These are phyloP conservation scores for Stylonectria norvegica DNA, from an alignment of 2,329 filamentous ascomycete species.

Conservation along the genomic window DNA sequence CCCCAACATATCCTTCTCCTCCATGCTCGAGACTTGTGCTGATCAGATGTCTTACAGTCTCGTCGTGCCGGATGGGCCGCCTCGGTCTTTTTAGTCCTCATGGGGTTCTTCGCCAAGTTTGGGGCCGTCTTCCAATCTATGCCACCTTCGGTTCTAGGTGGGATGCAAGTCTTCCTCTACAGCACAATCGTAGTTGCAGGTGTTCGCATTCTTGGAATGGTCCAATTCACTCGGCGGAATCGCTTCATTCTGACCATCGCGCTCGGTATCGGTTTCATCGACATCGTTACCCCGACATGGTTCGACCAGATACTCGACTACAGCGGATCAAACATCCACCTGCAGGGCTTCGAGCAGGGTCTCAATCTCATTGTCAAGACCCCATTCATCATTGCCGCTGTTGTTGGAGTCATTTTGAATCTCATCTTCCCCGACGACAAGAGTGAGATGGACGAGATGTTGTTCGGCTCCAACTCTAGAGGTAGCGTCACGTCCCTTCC, in stretches of 20 bases:
- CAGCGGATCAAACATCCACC: constrained; percentile 3
- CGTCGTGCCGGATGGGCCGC: constrained; percentile 10
- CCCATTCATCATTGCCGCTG: constrained; percentile 7
- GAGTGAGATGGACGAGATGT: constrained; percentile 1
- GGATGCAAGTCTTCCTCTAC: constrained; percentile 11
- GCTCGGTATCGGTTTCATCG: constrained; percentile 9
- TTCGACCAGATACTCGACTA: constrained; percentile 6
- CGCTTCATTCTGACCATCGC: constrained; percentile 9
- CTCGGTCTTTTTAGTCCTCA: constrained; percentile 5
- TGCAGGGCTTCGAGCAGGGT: constrained; percentile 6
- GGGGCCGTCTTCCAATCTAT: constrained; percentile 8
- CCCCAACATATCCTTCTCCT: not conserved
- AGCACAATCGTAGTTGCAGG: constrained; percentile 9
- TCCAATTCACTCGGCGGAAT: constrained; percentile 6
- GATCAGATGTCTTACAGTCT: constrained; percentile 1
- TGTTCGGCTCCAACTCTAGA: not conserved
- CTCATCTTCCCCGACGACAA: constrained; percentile 6
- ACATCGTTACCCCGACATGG: constrained; percentile 8
- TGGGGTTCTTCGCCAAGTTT: constrained; percentile 9
- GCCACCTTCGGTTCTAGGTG: constrained; percentile 9
- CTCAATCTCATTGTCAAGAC: constrained; percentile 7
- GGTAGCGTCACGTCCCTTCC: not conserved
- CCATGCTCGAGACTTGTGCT: not conserved
- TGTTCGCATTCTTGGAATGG: constrained; percentile 5
- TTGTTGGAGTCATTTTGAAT: constrained; percentile 9